Base-by-base conservation (phyloP, 78 protist species). In the Dictyostelium brefeldianum region DNA sequence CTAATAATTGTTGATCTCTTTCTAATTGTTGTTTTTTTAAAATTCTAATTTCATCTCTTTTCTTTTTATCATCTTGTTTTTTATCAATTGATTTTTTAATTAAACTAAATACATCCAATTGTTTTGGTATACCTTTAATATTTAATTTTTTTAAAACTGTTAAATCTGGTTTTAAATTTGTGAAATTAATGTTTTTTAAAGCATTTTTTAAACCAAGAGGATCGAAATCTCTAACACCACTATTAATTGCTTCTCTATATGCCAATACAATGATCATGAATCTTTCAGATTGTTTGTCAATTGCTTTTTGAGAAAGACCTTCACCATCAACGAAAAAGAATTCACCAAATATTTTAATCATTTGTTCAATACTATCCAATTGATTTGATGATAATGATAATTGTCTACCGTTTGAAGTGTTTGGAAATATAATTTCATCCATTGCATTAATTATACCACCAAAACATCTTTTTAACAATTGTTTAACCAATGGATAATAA, bases 171-270 rank as follows among this genome's bases (percentile, higher is more conserved):
- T 77, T 87, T 22, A 77, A 41, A 27, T 59, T 87, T 15, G 62
- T 22, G 50, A 87, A 64, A 43, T 87, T 87, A 25, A 87, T 74
- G 43, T 87, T 87, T 17, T 50, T 77, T 15, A 87, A 59, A 5
- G 93, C 93, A 41, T 77, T 56, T 10, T 77, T 87, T 17, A 87
- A 48, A 31, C 93, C 93, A 5, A 87, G 15, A 0, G 93, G 93
- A 50, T 87, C 93, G 69, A 87, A 87, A 47, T 87, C 84, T 14
- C 83, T 77, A n/a, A 87, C 93, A 50, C 93, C 93, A 77, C 93
- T 87, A 64, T 78, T 77, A 20, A 87, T 53, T 47, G 93, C 93
- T 51, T 87, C 93, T 47, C 93, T 31, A 65, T 87, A 87, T 3
- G 93, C 93, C 69, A 54, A 8, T 14, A 87, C 43, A 29, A 87